phyloP scores from a whole-genome alignment of 768 basidiomycete species.

The Paxillus rubicundulus region DNA sequence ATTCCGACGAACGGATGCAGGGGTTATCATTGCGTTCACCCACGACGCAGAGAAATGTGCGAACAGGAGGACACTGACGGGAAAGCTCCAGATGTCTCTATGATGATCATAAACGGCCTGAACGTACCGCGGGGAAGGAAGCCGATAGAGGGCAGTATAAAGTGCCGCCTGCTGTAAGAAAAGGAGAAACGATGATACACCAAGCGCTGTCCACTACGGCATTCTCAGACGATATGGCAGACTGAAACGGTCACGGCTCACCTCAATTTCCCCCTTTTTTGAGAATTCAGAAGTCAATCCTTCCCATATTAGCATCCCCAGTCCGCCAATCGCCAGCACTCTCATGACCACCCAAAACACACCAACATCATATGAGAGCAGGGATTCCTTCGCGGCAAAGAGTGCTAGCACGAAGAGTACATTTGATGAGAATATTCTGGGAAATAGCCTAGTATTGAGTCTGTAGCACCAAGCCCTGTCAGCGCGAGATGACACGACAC shows the following conservation, averaged over 20 bases:
- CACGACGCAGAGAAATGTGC: slow-evolving; percentile 68
- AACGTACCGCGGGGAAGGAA: slow-evolving; percentile 64
- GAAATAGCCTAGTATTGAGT: slow-evolving; percentile 50
- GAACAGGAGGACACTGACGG: slow-evolving; percentile 63
- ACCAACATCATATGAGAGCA: slow-evolving; percentile 64
- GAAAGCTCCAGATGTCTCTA: neutral
- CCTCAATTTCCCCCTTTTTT: slow-evolving; percentile 59
- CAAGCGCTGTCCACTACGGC: slow-evolving; percentile 67
- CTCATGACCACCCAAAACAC: slow-evolving; percentile 77
- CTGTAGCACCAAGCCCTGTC: slow-evolving; percentile 31
- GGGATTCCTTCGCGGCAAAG: slow-evolving; percentile 63
- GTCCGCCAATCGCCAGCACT: slow-evolving; percentile 68
- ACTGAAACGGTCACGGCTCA: slow-evolving; percentile 30
- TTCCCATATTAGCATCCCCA: slow-evolving; percentile 64
- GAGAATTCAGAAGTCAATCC: slow-evolving; percentile 50
- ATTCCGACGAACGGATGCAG: slow-evolving; percentile 43
- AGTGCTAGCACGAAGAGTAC: slow-evolving; percentile 60
- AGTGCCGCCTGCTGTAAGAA: slow-evolving; percentile 69
- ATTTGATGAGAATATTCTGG: slow-evolving; percentile 59
- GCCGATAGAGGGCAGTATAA: slow-evolving; percentile 64
- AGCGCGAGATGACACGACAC: slow-evolving; percentile 2
- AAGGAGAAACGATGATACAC: slow-evolving; percentile 60
- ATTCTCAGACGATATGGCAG: slow-evolving; percentile 9
- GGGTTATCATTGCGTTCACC: slow-evolving; percentile 52
- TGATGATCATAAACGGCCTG: neutral